Conservation (phyloP, 164 flowering plant species). For the Pachysandra terminalis region DNA sequence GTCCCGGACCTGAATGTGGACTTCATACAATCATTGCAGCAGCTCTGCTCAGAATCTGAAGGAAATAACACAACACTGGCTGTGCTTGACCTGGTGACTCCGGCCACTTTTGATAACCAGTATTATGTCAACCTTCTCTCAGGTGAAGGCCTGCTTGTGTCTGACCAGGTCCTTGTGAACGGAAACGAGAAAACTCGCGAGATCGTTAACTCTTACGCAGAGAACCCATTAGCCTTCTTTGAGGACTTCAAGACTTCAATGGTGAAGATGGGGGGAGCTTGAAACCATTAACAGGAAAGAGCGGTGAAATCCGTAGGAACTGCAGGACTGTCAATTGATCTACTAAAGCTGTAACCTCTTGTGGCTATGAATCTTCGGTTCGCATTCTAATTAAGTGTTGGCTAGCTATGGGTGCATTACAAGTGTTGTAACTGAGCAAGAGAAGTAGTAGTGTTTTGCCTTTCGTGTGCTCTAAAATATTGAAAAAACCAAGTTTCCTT, state of each 20-base stretch:
- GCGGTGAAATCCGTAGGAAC: constrained; percentile 54
- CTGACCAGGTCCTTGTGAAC: constrained; percentile 57
- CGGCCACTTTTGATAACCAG: constrained; percentile 72
- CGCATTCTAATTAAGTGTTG: no score
- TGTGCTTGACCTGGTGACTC: constrained; percentile 60
- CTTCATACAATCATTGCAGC: constrained; percentile 51
- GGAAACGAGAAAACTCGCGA: constrained; percentile 28
- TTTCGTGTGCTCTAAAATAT: no score
- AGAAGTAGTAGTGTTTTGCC: no score
- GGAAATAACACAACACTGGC: constrained; percentile 34
- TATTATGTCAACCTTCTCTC: constrained; percentile 67
- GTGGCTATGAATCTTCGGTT: not conserved
- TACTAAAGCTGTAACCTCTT: not conserved
- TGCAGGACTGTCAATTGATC: constrained; percentile 42
- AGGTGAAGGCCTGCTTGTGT: constrained; percentile 65
- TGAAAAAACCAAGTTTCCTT: no score
- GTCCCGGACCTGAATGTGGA: constrained; percentile 28
- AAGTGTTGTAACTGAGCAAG: no score
- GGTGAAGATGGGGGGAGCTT: constrained; percentile 73
- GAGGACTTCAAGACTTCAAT: constrained; percentile 62
- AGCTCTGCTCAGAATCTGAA: constrained; percentile 42
- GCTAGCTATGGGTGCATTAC: no score
- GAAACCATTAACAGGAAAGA: constrained; percentile 22
- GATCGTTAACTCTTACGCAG: constrained; percentile 42
- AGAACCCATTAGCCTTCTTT: constrained; percentile 39